A percentile compares a stretch with the other conserved stretches of the same genome.
These are phyloP conservation scores for Zarea fungicola DNA, from an alignment of 2,329 filamentous ascomycete species.

Conservation along the genomic window DNA sequence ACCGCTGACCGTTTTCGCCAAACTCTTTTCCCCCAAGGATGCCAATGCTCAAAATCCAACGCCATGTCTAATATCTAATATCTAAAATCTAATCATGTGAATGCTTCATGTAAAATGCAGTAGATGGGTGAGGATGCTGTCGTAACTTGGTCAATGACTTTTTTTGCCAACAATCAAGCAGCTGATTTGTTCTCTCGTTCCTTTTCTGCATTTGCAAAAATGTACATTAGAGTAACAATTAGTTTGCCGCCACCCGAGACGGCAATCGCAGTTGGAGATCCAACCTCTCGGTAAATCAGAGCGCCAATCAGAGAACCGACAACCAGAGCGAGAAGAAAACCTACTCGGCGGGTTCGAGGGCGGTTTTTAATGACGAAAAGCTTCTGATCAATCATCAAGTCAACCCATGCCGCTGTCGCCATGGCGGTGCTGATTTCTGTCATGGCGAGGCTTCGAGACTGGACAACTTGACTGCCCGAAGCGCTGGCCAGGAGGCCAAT, in stretches of 20 bases:
- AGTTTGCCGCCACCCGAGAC: constrained; percentile 42
- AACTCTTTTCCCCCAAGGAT: too few relatives aligned
- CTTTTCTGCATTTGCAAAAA: constrained; percentile 36
- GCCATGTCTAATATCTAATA: too few relatives aligned
- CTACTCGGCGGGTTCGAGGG: constrained; percentile 42
- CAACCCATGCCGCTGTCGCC: constrained; percentile 59
- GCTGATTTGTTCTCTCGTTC: background rate
- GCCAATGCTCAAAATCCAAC: too few relatives aligned
- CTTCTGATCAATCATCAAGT: constrained; percentile 50
- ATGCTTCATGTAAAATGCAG: too few relatives aligned
- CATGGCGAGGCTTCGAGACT: constrained; percentile 48
- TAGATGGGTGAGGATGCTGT: background rate
- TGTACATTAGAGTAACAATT: constrained; percentile 39
- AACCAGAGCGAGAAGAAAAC: constrained; percentile 44
- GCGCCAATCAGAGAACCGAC: constrained; percentile 48
- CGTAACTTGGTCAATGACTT: background rate
- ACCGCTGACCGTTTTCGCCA: too few relatives aligned
- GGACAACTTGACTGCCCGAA: constrained; percentile 54
- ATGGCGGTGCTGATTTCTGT: constrained; percentile 61
- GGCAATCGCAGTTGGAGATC: constrained; percentile 38
- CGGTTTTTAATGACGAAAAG: constrained; percentile 44
- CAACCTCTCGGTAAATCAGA: constrained; percentile 38
- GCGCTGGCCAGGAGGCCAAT: constrained; percentile 50
- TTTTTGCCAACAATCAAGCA: background rate
- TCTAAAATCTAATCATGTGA: too few relatives aligned